A percentile compares a stretch with the other conserved stretches of the same genome.
phyloP scores from a whole-genome alignment of 768 basidiomycete genomes.

The Gyrodon lividus region DNA sequence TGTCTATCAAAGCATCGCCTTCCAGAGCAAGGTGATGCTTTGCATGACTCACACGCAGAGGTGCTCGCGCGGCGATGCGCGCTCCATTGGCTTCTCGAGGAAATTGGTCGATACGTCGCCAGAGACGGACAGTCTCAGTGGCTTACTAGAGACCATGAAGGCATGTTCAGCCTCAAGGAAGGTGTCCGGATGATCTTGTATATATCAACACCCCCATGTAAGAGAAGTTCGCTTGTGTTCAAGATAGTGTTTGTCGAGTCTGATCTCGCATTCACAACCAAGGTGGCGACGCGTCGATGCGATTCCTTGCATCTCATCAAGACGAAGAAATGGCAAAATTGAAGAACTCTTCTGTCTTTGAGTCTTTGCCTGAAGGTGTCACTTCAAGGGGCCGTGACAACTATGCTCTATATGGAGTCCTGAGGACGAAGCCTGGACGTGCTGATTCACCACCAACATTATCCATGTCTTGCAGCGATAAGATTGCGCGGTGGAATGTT shows the following conservation, averaged over 20 bases:
- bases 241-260: constrained; percentile 18
- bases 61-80: constrained; percentile 82
- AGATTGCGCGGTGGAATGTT: constrained; percentile 84
- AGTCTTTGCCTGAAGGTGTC: constrained; percentile 33
- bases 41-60: constrained; percentile 93
- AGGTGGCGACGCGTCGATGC: constrained; percentile 92
- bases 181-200: constrained; percentile 65
- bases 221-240: constrained; percentile 47
- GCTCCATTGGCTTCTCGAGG: constrained; percentile 76
- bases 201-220: constrained; percentile 68
- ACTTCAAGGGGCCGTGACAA: constrained; percentile 78
- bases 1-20: constrained; percentile 67
- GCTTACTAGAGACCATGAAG: constrained; percentile 40
- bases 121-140: constrained; percentile 43
- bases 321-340: constrained; percentile 68
- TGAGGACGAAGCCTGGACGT: constrained; percentile 93
- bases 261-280: constrained; percentile 3
- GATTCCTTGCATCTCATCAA: constrained; percentile 72
- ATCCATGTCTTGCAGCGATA: constrained; percentile 94
- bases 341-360: constrained; percentile 49
- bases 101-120: constrained; percentile 40
- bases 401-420: constrained; percentile 68
- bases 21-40: constrained; percentile 66
- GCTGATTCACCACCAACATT: constrained; percentile 82
- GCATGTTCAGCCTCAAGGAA: constrained; percentile 44